These are phyloP conservation scores for Cucurbita argyrosperma DNA, from an alignment of 306 rosid species.

Conservation along the genomic window DNA sequence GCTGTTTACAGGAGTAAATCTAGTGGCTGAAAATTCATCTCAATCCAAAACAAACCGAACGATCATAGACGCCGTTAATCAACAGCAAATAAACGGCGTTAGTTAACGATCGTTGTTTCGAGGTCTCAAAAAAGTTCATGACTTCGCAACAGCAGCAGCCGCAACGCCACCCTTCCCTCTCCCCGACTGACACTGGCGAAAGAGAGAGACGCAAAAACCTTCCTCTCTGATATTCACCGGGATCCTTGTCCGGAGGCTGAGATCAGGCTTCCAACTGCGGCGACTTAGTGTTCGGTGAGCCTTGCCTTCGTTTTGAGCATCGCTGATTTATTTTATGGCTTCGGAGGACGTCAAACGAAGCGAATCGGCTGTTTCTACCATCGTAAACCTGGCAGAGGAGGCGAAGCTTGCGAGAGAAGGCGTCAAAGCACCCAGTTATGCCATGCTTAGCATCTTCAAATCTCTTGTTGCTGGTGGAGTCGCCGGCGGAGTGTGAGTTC, in stretches of 20 bases:
- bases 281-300: constrained; percentile 8
- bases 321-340: constrained; percentile 34
- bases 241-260: background rate
- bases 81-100: background rate
- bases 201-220: background rate
- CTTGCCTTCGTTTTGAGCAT: background rate
- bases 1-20: background rate
- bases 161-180: background rate
- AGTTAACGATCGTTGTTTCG: background rate
- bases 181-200: background rate
- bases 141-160: constrained; percentile 1
- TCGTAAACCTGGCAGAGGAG: constrained; percentile 83
- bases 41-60: background rate
- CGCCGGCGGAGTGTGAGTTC: constrained; percentile 98
- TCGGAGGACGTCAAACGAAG: constrained; percentile 82
- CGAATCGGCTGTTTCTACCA: constrained; percentile 67
- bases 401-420: constrained; percentile 88
- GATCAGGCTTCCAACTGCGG: constrained; percentile 11
- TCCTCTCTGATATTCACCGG: constrained; percentile 8
- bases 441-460: constrained; percentile 59
- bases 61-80: constrained; percentile 6
- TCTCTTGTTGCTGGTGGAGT: constrained; percentile 93
- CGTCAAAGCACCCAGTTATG: constrained; percentile 60
- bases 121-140: background rate
- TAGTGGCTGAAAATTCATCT: background rate